Conservation (phyloP, 805 yeast genomes). For the Dipodascus geniculatus region DNA sequence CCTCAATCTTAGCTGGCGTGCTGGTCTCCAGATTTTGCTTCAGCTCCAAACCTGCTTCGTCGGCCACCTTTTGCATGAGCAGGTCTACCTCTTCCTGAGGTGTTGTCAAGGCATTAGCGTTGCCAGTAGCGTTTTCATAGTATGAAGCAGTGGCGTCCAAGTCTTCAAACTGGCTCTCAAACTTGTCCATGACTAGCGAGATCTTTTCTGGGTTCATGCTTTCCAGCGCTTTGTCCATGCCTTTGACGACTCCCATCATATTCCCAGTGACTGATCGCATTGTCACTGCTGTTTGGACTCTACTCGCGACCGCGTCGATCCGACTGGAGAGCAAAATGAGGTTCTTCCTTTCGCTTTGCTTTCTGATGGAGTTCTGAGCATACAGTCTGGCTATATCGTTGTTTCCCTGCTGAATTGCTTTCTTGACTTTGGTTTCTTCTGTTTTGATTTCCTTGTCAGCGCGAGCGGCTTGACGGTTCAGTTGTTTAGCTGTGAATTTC, state of each 20-base stretch:
- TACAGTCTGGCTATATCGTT: constrained; percentile 88
- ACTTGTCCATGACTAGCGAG: constrained; percentile 92
- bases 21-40: constrained; percentile 59
- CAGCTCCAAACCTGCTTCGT: constrained; percentile 92
- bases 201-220: constrained; percentile 91
- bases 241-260: constrained; percentile 85
- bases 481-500: constrained; percentile 84
- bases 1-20: constrained; percentile 42
- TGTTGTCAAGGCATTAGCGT: constrained; percentile 76
- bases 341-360: constrained; percentile 75
- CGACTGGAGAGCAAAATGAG: constrained; percentile 73
- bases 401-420: constrained; percentile 70
- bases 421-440: constrained; percentile 82
- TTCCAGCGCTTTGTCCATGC: constrained; percentile 94
- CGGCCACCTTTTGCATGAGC: constrained; percentile 84
- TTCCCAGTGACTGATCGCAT: constrained; percentile 92
- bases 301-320: constrained; percentile 89
- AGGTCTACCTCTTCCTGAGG: constrained; percentile 95
- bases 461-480: constrained; percentile 77
- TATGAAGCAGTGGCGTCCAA: constrained; percentile 87
- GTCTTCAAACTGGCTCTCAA: constrained; percentile 92
- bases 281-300: constrained; percentile 96
- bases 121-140: constrained; percentile 82
- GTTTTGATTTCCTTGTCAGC: constrained; percentile 83
- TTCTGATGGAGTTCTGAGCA: constrained; percentile 93